A percentile compares a stretch with the other conserved stretches of the same genome.
Evolutionary conservation across 371 early-diverging fungal genomes (phyloP).

Genomic region (Mucor plumbeus): DNA sequence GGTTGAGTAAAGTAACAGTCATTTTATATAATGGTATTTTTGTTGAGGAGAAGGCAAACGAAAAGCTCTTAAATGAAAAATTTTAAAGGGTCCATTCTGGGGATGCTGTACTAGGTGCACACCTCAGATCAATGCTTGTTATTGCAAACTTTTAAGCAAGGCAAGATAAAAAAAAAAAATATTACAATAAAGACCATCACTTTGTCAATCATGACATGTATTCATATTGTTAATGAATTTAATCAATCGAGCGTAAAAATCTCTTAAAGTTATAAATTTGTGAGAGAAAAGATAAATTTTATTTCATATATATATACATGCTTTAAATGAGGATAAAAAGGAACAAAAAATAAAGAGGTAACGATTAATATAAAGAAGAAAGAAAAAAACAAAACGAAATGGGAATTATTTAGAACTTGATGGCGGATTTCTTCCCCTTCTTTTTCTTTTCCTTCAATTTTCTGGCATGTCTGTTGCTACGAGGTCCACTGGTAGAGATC

Average conservation of each 20-base stretch:
- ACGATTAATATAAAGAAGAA: constrained; percentile 2
- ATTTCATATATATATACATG: constrained; percentile 6
- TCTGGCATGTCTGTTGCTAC: constrained; percentile 39
- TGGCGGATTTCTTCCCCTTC: constrained; percentile 29
- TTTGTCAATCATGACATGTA: no score
- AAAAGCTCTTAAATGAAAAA: neutral
- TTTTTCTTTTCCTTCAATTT: constrained; percentile 44
- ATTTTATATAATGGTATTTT: constrained; percentile 17
- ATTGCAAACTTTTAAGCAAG: neutral
- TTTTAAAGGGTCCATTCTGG: neutral
- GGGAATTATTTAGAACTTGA: constrained; percentile 29
- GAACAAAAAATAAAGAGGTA: constrained; percentile 12
- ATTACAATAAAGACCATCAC: no score
- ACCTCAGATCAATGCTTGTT: neutral
- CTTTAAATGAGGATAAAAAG: neutral
- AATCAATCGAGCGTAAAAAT: no score
- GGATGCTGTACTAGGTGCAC: neutral
- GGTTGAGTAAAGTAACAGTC: constrained; percentile 50
- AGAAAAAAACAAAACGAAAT: constrained; percentile 1
- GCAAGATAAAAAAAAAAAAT: neutral
- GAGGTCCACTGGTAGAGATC: constrained; percentile 48
- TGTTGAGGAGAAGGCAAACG: neutral
- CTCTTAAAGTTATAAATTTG: no score
- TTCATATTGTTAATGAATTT: no score
- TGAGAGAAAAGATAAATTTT: neutral